phyloP scores from a whole-genome alignment of 1,139 yeast genomes.

The Pneumocystis jirovecii region DNA sequence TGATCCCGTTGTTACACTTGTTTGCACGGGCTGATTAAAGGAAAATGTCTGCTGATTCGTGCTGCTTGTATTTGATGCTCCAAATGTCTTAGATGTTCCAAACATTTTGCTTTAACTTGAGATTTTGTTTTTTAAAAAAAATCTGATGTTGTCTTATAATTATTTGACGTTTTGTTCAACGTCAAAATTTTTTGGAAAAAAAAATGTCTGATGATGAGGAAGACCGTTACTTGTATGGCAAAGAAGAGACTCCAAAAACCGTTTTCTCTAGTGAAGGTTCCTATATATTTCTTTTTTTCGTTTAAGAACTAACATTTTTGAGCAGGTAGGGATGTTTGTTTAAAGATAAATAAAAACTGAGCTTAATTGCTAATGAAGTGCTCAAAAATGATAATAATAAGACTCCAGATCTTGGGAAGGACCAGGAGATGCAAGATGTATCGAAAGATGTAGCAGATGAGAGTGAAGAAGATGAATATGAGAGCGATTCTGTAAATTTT shows the following conservation, averaged over 20 bases:
- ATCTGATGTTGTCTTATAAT: background rate
- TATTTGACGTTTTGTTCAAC: background rate
- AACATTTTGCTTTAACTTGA: background rate
- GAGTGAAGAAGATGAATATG: conserved; percentile 18
- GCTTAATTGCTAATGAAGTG: conserved; percentile 16
- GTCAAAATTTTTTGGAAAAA: background rate
- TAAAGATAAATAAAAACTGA: conserved; percentile 17
- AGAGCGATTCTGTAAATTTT: conserved; percentile 17
- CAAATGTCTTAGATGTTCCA: background rate
- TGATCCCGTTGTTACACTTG: background rate
- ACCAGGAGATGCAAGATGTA: background rate
- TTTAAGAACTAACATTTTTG: conserved; percentile 5
- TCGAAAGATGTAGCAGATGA: conserved; percentile 1
- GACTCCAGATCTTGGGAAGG: background rate
- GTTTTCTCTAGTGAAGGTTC: background rate
- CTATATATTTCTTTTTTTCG: conserved; percentile 20
- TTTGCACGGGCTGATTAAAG: background rate
- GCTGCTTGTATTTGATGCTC: background rate
- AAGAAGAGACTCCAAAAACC: conserved; percentile 24
- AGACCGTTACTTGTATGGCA: conserved; percentile 76
- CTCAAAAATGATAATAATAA: conserved; percentile 1
- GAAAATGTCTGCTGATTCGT: background rate
- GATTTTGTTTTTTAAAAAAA: conserved; percentile 1
- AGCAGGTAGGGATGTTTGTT: conserved; percentile 15
- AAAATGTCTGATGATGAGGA: conserved; percentile 42